Evolutionary conservation across 768 basidiomycete species (phyloP).

Genomic region (Lepiota venenata): DNA sequence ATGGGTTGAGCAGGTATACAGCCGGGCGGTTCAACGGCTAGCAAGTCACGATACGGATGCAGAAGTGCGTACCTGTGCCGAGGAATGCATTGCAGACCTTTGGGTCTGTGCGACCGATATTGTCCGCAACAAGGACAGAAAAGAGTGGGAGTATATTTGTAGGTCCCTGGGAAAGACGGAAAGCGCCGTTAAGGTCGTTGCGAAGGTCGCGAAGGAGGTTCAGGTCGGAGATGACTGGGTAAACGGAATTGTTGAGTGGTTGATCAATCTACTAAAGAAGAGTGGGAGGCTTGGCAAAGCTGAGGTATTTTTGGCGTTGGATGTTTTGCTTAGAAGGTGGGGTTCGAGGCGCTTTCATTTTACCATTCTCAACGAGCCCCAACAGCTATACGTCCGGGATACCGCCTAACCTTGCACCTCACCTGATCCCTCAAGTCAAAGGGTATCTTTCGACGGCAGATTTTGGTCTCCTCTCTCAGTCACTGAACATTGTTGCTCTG

Average conservation of each 20-base stretch:
- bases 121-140: slow-evolving; percentile 56
- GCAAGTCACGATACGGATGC: slow-evolving; percentile 84
- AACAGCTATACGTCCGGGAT: slow-evolving; percentile 36
- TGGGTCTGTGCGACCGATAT: slow-evolving; percentile 85
- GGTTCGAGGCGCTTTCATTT: slow-evolving; percentile 7
- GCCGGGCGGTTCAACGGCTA: slow-evolving; percentile 67
- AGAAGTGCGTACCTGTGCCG: slow-evolving; percentile 81
- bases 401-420: slow-evolving; percentile 56
- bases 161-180: slow-evolving; percentile 67
- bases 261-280: slow-evolving; percentile 70
- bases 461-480: slow-evolving; percentile 74
- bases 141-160: slow-evolving; percentile 82
- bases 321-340: slow-evolving; percentile 67
- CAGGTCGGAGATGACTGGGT: slow-evolving; percentile 77
- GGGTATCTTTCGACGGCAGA: slow-evolving; percentile 73
- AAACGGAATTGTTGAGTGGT: slow-evolving; percentile 73
- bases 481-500: slow-evolving; percentile 61
- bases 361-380: background rate
- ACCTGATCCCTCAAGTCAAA: slow-evolving; percentile 72
- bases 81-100: slow-evolving; percentile 80
- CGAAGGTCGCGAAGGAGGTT: slow-evolving; percentile 76
- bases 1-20: slow-evolving; percentile 74
- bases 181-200: slow-evolving; percentile 78
- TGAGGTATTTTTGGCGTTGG: slow-evolving; percentile 77
- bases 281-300: slow-evolving; percentile 76